phyloP scores from a whole-genome alignment of 148 eudicot species.

The Mesembryanthemum crystallinum region DNA sequence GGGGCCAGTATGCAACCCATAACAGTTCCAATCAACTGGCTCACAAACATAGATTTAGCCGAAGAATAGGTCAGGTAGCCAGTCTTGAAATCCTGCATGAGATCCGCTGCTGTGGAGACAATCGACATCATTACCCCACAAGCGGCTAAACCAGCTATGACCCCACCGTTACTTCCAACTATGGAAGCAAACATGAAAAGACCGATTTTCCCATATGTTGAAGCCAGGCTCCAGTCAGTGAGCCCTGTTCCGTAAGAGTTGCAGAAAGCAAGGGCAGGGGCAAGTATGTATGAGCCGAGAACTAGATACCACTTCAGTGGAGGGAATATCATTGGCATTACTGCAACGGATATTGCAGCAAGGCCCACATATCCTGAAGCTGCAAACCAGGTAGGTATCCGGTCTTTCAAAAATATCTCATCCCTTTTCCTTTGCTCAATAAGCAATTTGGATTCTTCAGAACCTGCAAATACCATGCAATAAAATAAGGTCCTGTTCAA shows the following conservation, averaged over 20 bases:
- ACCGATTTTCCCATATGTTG: constrained; percentile 64
- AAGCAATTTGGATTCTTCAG: constrained; percentile 40
- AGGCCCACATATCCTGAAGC: constrained; percentile 63
- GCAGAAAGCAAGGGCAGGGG: constrained; percentile 80
- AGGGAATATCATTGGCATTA: constrained; percentile 55
- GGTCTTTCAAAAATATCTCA: constrained; percentile 49
- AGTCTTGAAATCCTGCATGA: constrained; percentile 80
- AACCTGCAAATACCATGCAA: constrained; percentile 38
- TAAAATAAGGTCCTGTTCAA: neutral
- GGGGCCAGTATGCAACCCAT: constrained; percentile 77
- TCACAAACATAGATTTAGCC: constrained; percentile 67
- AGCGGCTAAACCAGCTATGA: constrained; percentile 65
- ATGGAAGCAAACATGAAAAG: constrained; percentile 63
- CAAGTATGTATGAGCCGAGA: constrained; percentile 59
- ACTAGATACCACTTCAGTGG: constrained; percentile 71
- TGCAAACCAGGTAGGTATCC: constrained; percentile 67
- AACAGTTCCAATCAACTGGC: constrained; percentile 66
- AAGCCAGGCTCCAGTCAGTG: constrained; percentile 68
- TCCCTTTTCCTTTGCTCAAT: constrained; percentile 59
- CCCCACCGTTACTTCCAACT: constrained; percentile 63
- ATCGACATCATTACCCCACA: constrained; percentile 75
- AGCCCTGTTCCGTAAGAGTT: constrained; percentile 77
- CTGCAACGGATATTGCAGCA: constrained; percentile 58
- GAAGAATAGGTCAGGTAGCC: constrained; percentile 68
- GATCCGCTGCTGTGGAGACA: constrained; percentile 68